Conservation (phyloP, 2,329 filamentous ascomycete genomes). For the Epichloe sylvatica region DNA sequence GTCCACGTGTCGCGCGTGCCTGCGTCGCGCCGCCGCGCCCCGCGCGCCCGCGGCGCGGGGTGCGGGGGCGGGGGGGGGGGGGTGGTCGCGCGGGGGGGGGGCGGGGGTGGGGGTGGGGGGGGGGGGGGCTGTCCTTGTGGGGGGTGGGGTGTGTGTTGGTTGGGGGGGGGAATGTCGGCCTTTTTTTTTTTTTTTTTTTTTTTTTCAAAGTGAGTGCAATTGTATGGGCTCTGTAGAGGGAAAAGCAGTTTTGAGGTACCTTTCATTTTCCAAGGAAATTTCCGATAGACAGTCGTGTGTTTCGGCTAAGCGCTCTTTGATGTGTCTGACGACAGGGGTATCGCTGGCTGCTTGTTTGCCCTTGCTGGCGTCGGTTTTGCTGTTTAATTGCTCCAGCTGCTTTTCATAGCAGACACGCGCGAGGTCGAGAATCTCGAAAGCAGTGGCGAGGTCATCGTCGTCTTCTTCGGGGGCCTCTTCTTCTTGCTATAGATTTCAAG, state of each 20-base stretch:
- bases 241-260: slow-evolving; percentile 27
- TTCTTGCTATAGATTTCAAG: slow-evolving; percentile 16
- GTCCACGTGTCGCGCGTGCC: too few species aligned
- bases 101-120: too few species aligned
- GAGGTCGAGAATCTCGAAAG: slow-evolving; percentile 75
- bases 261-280: slow-evolving; percentile 93
- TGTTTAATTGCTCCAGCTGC: slow-evolving; percentile 30
- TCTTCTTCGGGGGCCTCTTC: slow-evolving; percentile 36
- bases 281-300: slow-evolving; percentile 89
- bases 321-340: slow-evolving; percentile 34
- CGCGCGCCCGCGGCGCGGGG: too few species aligned
- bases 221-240: not conserved
- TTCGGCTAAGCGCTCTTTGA: slow-evolving; percentile 80
- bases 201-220: not conserved
- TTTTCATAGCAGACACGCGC: slow-evolving; percentile 53
- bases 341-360: slow-evolving; percentile 30
- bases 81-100: too few species aligned
- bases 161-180: too few species aligned
- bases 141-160: too few species aligned
- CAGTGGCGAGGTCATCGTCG: slow-evolving; percentile 61
- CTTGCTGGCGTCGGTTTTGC: slow-evolving; percentile 23
- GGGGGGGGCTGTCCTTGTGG: too few species aligned
- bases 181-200: not conserved
- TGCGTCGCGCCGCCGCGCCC: too few species aligned
- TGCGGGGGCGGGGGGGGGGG: too few species aligned